Evolutionary conservation across 2,329 filamentous ascomycete genomes (phyloP), one percentile per base, ranked within the genome.

Genomic region (Verticillium isaacii): DNA sequence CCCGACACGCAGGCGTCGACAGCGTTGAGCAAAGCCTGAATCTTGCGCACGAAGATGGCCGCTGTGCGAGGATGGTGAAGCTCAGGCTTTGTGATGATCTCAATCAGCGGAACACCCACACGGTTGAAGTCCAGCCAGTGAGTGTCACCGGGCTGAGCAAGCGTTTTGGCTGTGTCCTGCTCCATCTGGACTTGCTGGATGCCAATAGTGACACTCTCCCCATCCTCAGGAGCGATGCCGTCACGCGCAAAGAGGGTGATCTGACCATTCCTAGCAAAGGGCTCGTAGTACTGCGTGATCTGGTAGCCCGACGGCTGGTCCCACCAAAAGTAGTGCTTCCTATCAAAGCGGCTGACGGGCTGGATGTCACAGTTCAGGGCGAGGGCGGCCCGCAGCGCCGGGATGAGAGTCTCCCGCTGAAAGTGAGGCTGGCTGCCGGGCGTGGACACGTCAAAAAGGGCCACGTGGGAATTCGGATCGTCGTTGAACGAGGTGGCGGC

Each of bases 301-400:
- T 99, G 95, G 75, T 99, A 99, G 0, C 95, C 95, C 0, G 92
- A 85, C 0, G 95, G 95, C 75, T 99, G 95, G 74, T 99, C 95
- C 85, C 95, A 96, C 80, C 97, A 97, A 76, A 99, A 98, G 77
- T 99, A 99, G 75, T 99, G 95, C 74, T 99, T 99, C 66, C 95
- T 85, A 75, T 99, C 95, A 77, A 97, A 99, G 60, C 86, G 86
- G 74, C 93, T 97, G 68, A 85, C 82, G 1, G 77, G 80, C 71
- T 96, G 90, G 59, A 98, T 84, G 1, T 87, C 78, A 75, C 95
- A 98, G 62, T 89, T 85, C 55, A 99, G 80, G 0, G 93, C 92
- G 58, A 97, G 78, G 0, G 95, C 94, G 19, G 94, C 94, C 63
- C 95, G 88, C 17, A 99, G 73, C n/a, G 95, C 95, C 4, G 95